Percentiles rank a stretch among this genome's conserved stretches.
Evolutionary conservation across 768 basidiomycete genomes (phyloP).

Genomic region (Tricholoma furcatifolium): DNA sequence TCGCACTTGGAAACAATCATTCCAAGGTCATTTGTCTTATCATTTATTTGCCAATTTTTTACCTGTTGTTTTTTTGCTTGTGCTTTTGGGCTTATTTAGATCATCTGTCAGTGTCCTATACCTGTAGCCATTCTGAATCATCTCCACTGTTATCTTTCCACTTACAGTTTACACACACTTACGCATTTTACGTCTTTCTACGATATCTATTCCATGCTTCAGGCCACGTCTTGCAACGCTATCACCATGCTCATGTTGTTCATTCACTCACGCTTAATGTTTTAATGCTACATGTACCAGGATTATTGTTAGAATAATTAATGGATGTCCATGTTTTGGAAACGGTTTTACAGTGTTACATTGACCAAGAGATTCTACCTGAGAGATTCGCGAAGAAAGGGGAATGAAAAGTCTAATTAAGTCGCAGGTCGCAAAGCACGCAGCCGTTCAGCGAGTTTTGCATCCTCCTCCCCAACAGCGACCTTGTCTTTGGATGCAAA

Average conservation of each 20-base stretch:
- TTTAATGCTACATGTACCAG: slow-evolving; percentile 17
- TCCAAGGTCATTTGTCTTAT: not conserved
- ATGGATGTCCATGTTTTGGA: slow-evolving; percentile 6
- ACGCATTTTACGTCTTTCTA: not conserved
- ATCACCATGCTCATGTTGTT: slow-evolving; percentile 11
- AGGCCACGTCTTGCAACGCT: slow-evolving; percentile 12
- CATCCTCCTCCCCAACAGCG: slow-evolving; percentile 72
- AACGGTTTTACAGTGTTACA: slow-evolving; percentile 6
- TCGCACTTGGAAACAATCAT: not conserved
- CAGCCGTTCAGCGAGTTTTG: slow-evolving; percentile 79
- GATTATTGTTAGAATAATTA: slow-evolving; percentile 15
- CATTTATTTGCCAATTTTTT: not conserved
- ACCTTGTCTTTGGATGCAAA: slow-evolving; percentile 49
- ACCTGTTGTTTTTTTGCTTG: slow-evolving; percentile 1
- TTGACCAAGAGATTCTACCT: slow-evolving; percentile 1
- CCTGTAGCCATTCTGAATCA: slow-evolving; percentile 15
- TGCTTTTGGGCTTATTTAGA: slow-evolving; percentile 3
- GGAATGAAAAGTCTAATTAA: slow-evolving; percentile 32
- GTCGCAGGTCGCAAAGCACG: slow-evolving; percentile 83
- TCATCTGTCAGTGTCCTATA: slow-evolving; percentile 10
- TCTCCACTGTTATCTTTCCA: not conserved
- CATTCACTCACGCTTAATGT: slow-evolving; percentile 10
- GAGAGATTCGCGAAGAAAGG: slow-evolving; percentile 2
- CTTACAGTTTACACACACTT: slow-evolving; percentile 2
- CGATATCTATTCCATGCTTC: slow-evolving; percentile 1